These are phyloP conservation scores for Arthroderma sp. DNA, from an alignment of 2,329 filamentous ascomycete species.

Conservation along the genomic window DNA sequence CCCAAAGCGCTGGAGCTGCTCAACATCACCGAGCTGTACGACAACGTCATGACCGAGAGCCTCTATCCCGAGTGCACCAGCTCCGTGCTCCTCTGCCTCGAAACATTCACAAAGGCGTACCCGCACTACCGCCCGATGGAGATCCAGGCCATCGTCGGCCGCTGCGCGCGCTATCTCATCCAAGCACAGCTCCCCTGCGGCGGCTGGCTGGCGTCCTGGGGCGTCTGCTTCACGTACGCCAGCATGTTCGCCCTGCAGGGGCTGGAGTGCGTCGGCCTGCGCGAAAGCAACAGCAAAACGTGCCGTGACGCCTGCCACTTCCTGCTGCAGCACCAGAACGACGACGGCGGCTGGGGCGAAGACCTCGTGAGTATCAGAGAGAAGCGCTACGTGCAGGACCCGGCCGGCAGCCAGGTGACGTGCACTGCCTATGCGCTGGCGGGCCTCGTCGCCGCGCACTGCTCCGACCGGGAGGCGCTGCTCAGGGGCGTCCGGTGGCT, in stretches of 20 bases:
- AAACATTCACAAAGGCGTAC: constrained; percentile 5
- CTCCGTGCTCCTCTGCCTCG: constrained; percentile 10
- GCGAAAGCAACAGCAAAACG: neutral
- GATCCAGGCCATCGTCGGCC: constrained; percentile 7
- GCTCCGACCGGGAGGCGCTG: neutral
- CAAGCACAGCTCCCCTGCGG: constrained; percentile 10
- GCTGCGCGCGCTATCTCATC: constrained; percentile 5
- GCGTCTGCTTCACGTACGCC: constrained; percentile 15
- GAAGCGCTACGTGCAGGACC: neutral
- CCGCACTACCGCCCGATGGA: constrained; percentile 11
- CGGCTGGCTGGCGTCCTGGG: constrained; percentile 14
- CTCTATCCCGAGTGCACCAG: constrained; percentile 15
- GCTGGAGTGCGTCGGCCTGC: constrained; percentile 4
- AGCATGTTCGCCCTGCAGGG: constrained; percentile 13
- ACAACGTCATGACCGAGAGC: constrained; percentile 12
- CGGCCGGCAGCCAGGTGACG: neutral
- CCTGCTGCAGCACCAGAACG: constrained; percentile 1
- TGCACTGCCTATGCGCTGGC: constrained; percentile 1
- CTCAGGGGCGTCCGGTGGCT: neutral
- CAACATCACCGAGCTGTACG: constrained; percentile 13
- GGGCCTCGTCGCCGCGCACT: neutral
- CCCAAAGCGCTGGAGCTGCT: constrained; percentile 10
- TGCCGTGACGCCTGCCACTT: neutral
- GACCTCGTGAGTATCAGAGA: neutral
- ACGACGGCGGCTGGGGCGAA: constrained; percentile 5